These are phyloP conservation scores for Dryadomyces quercus-mongolicae DNA, from an alignment of 2,329 filamentous ascomycete genomes.

Conservation along the genomic window DNA sequence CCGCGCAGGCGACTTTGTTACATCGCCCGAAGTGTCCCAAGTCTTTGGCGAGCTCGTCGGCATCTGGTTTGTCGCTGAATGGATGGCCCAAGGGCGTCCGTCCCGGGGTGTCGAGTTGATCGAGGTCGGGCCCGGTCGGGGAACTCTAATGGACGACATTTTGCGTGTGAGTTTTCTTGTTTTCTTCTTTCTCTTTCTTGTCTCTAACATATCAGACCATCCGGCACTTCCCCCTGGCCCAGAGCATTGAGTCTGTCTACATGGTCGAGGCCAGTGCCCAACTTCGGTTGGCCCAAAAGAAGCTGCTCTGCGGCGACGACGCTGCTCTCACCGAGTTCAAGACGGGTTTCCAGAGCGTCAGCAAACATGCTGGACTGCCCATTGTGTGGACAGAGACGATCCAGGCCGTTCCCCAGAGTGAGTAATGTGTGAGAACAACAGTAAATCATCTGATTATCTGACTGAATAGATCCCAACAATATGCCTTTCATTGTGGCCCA, in stretches of 20 bases:
- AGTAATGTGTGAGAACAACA: too few species aligned
- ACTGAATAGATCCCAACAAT: conserved; percentile 43
- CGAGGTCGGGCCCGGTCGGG: conserved; percentile 86
- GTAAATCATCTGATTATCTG: too few species aligned
- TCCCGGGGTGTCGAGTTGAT: conserved; percentile 72
- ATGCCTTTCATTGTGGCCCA: conserved; percentile 92
- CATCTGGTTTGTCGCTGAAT: conserved; percentile 92
- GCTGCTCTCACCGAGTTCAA: conserved; percentile 57
- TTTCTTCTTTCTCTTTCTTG: neutral
- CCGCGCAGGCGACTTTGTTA: conserved; percentile 88
- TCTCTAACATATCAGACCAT: conserved; percentile 48
- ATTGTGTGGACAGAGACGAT: conserved; percentile 88
- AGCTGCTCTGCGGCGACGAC: conserved; percentile 65
- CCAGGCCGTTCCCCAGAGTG: conserved; percentile 63
- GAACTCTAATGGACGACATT: conserved; percentile 95
- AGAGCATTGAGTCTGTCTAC: conserved; percentile 76
- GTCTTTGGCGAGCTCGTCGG: conserved; percentile 91
- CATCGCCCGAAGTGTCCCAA: conserved; percentile 93
- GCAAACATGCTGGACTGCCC: conserved; percentile 63
- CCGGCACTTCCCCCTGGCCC: conserved; percentile 64
- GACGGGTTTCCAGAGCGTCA: conserved; percentile 59
- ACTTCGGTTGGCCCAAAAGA: conserved; percentile 65
- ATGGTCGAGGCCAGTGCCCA: conserved; percentile 86
- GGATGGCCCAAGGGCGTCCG: conserved; percentile 78
- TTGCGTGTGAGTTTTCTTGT: conserved; percentile 54